phyloP scores from a whole-genome alignment of 768 basidiomycete species.

The Mycena albidolilacea region DNA sequence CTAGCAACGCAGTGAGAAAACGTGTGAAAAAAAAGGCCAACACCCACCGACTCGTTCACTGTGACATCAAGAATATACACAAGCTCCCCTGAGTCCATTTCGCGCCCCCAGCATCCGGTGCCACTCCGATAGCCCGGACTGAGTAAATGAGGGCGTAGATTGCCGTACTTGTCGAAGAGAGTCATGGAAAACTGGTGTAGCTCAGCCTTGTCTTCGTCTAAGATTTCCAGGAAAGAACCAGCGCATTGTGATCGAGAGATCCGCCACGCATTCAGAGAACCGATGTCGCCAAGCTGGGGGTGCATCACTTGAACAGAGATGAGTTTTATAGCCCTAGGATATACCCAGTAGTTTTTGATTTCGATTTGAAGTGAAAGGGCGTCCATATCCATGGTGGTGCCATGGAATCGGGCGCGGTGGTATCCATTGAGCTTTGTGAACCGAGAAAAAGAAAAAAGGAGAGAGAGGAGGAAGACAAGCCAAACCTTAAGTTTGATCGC shows the following conservation, averaged over 20 bases:
- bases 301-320: conserved; percentile 22
- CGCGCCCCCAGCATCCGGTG: conserved; percentile 49
- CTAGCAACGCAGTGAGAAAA: conserved; percentile 11
- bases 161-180: conserved; percentile 49
- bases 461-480: too few relatives aligned
- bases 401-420: too few relatives aligned
- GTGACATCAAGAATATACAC: conserved; percentile 47
- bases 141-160: conserved; percentile 42
- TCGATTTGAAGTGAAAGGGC: neutral
- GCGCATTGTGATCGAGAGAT: conserved; percentile 15
- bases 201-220: conserved; percentile 51
- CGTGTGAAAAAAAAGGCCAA: too few relatives aligned
- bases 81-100: conserved; percentile 46
- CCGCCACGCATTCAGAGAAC: conserved; percentile 22
- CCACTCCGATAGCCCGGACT: conserved; percentile 48
- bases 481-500: too few relatives aligned
- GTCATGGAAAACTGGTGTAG: conserved; percentile 42
- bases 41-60: conserved; percentile 44
- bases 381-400: neutral
- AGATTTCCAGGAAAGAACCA: conserved; percentile 40
- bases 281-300: conserved; percentile 16
- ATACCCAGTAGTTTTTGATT: conserved; percentile 1
- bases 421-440: too few relatives aligned
- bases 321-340: conserved; percentile 12
- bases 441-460: too few relatives aligned